Evolutionary conservation across 352 stramenopile species (phyloP).

Genomic region (Phytophthora constricta): DNA sequence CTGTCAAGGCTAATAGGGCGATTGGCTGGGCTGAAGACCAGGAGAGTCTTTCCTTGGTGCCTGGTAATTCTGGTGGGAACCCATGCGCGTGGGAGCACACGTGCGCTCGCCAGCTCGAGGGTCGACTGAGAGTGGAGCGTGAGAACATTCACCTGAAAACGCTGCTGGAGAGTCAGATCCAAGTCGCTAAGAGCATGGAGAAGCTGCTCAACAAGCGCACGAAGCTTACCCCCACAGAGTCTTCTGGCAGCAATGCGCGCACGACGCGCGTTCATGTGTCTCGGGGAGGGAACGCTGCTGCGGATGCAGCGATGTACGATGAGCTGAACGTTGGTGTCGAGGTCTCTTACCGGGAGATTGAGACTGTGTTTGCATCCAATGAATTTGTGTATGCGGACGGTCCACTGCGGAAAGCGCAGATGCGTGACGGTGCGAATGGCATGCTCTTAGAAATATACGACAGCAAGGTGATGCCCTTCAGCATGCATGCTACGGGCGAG

Average conservation of each 20-base stretch:
- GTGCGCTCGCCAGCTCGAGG: slow-evolving; percentile 21
- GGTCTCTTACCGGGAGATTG: slow-evolving; percentile 35
- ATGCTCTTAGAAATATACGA: slow-evolving; percentile 52
- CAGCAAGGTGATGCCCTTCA: slow-evolving; percentile 48
- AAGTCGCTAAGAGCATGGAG: slow-evolving; percentile 33
- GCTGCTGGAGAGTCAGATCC: slow-evolving; percentile 29
- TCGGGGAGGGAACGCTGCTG: slow-evolving; percentile 17
- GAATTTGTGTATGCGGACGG: slow-evolving; percentile 20
- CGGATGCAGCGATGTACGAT: slow-evolving; percentile 34
- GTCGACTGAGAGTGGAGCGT: slow-evolving; percentile 22
- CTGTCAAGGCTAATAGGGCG: slow-evolving; percentile 7
- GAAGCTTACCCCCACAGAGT: slow-evolving; percentile 11
- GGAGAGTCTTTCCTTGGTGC: neutral
- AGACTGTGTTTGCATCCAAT: slow-evolving; percentile 36
- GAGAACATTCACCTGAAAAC: slow-evolving; percentile 36
- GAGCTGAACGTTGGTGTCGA: slow-evolving; percentile 36
- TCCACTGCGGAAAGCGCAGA: slow-evolving; percentile 29
- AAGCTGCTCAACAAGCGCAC: slow-evolving; percentile 33
- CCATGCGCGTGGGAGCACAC: slow-evolving; percentile 36
- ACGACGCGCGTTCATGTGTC: slow-evolving; percentile 29
- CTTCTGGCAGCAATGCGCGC: slow-evolving; percentile 25
- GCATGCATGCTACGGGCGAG: slow-evolving; percentile 36
- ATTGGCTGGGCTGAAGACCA: neutral
- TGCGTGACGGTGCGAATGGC: slow-evolving; percentile 31
- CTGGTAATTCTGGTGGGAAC: neutral